Percentiles rank a stretch among this genome's conserved stretches.
These are phyloP conservation scores for Rhynchosporium secalis DNA, from an alignment of 2,329 filamentous ascomycete species.

Conservation along the genomic window DNA sequence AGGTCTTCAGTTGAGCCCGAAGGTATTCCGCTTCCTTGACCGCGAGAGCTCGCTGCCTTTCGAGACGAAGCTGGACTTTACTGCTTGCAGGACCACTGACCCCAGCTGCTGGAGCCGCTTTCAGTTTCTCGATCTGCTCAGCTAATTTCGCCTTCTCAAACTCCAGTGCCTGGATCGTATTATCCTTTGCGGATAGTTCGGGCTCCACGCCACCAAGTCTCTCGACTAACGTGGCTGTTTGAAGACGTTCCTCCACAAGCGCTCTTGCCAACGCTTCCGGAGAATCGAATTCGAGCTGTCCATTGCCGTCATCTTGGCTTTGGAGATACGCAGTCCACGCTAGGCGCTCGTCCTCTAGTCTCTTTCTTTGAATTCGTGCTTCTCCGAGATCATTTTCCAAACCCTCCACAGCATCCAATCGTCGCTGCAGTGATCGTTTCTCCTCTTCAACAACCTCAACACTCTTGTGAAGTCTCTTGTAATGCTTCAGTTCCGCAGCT, in stretches of 20 bases:
- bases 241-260: conserved; percentile 78
- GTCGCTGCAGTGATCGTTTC: conserved; percentile 79
- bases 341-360: conserved; percentile 82
- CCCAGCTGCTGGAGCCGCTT: conserved; percentile 45
- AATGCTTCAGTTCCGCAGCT: conserved; percentile 73
- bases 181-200: conserved; percentile 75
- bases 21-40: conserved; percentile 94
- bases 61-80: conserved; percentile 72
- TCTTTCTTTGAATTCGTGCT: conserved; percentile 76
- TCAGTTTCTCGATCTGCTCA: conserved; percentile 70
- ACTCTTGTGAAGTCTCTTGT: conserved; percentile 80
- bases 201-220: conserved; percentile 76
- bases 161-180: conserved; percentile 70
- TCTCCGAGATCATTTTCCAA: conserved; percentile 78
- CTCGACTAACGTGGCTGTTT: conserved; percentile 77
- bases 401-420: conserved; percentile 71
- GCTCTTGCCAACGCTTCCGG: conserved; percentile 86
- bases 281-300: conserved; percentile 75
- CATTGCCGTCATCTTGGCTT: conserved; percentile 59
- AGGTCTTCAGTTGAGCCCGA: conserved; percentile 84
- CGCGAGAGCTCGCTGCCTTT: conserved; percentile 81
- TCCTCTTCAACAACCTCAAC: conserved; percentile 94
- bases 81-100: conserved; percentile 57
- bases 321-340: conserved; percentile 87
- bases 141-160: conserved; percentile 65